phyloP scores from a whole-genome alignment of 2,329 filamentous ascomycete species.

The Fusarium goolgardi region DNA sequence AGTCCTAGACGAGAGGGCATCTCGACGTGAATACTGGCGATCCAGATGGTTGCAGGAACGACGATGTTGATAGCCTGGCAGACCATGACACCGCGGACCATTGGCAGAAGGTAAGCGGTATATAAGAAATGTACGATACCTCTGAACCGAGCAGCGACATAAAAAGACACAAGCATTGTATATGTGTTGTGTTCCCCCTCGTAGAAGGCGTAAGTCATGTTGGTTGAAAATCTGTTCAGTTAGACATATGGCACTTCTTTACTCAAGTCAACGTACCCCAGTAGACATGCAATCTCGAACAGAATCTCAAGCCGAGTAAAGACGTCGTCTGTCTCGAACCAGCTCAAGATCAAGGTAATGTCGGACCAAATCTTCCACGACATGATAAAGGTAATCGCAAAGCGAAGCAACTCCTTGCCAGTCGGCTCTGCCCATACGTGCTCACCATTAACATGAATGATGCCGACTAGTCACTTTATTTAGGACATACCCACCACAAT shows the following conservation, averaged over 20 bases:
- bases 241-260: background rate
- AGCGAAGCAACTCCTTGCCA: slow-evolving; percentile 67
- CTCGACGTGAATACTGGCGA: slow-evolving; percentile 67
- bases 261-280: slow-evolving; percentile 56
- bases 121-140: slow-evolving; percentile 60
- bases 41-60: slow-evolving; percentile 67
- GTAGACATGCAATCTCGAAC: slow-evolving; percentile 69
- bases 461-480: slow-evolving; percentile 59
- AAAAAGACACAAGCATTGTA: slow-evolving; percentile 69
- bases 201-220: slow-evolving; percentile 68
- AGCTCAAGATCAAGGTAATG: slow-evolving; percentile 65
- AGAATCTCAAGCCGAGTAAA: slow-evolving; percentile 68
- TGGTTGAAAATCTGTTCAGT: slow-evolving; percentile 64
- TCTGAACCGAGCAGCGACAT: slow-evolving; percentile 68
- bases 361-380: slow-evolving; percentile 74
- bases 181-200: slow-evolving; percentile 63
- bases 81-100: slow-evolving; percentile 68
- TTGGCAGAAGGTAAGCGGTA: slow-evolving; percentile 63
- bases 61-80: slow-evolving; percentile 57
- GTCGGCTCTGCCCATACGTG: slow-evolving; percentile 67
- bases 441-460: slow-evolving; percentile 73
- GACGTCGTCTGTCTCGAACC: slow-evolving; percentile 73
- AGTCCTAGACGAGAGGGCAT: slow-evolving; percentile 66
- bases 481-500: background rate
- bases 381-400: slow-evolving; percentile 71